Conservation (phyloP, 495 filamentous ascomycete genomes). For the Penicillium goetzii region DNA sequence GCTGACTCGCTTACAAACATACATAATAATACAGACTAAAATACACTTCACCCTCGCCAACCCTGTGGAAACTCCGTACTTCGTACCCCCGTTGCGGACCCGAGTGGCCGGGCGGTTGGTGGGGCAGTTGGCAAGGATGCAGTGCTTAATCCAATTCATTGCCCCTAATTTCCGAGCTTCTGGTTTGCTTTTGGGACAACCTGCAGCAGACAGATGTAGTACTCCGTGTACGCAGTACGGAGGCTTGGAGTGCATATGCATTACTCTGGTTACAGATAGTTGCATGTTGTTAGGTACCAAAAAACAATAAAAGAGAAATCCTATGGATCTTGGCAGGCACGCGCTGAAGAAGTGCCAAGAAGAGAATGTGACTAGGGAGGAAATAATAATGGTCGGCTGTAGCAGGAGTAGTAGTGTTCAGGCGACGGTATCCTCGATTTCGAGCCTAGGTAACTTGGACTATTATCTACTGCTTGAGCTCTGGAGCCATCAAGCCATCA, state of each 20-base stretch:
- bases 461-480: background rate
- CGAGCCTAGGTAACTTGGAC: background rate
- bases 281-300: background rate
- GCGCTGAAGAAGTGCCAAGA: constrained; percentile 2
- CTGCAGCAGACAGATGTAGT: background rate
- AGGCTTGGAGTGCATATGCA: constrained; percentile 8
- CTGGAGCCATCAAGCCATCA: background rate
- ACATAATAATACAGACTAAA: background rate
- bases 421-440: constrained; percentile 1
- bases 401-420: background rate
- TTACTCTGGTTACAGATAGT: background rate
- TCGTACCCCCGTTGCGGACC: constrained; percentile 11
- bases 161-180: constrained; percentile 15
- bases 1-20: background rate
- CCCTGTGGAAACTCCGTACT: background rate
- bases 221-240: background rate
- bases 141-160: constrained; percentile 27
- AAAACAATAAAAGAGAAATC: background rate
- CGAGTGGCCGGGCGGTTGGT: constrained; percentile 20
- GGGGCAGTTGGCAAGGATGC: constrained; percentile 18
- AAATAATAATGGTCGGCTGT: too few species aligned
- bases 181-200: constrained; percentile 3
- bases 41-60: constrained; percentile 2
- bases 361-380: background rate
- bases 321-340: constrained; percentile 18